Conservation (phyloP, 2,329 filamentous ascomycete species). For the Massarina eburnea region DNA sequence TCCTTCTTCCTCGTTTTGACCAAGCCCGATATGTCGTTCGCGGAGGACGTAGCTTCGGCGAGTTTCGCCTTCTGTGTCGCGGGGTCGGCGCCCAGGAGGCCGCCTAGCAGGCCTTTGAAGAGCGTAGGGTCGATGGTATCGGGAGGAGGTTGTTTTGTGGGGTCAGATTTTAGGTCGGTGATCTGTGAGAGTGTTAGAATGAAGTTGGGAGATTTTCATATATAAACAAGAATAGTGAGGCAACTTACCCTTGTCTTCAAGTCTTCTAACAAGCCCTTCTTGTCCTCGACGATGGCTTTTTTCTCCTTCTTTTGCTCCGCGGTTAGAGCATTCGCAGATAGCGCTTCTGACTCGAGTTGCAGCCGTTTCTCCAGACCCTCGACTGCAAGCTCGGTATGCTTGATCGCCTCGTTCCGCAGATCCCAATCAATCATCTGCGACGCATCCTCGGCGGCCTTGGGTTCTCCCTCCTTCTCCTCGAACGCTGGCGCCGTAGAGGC, state of each 20-base stretch:
- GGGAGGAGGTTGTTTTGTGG: conserved; percentile 41
- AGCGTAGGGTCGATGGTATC: conserved; percentile 49
- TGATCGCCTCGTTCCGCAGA: conserved; percentile 69
- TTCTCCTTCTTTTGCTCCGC: conserved; percentile 68
- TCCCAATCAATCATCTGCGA: conserved; percentile 63
- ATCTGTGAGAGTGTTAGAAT: too few species aligned
- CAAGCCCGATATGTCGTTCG: conserved; percentile 72
- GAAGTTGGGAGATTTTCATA: conserved; percentile 13
- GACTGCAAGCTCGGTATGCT: conserved; percentile 73
- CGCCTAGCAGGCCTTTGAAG: conserved; percentile 64
- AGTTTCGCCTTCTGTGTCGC: conserved; percentile 64
- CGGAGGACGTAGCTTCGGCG: conserved; percentile 71
- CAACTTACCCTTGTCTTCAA: conserved; percentile 63
- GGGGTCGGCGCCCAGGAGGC: conserved; percentile 63
- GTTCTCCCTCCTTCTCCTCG: conserved; percentile 51
- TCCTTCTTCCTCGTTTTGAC: conserved; percentile 70
- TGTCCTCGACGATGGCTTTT: conserved; percentile 62
- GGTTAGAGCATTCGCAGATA: conserved; percentile 51
- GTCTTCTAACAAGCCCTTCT: conserved; percentile 75
- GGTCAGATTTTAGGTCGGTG: conserved; percentile 66
- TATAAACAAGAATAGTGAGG: background rate
- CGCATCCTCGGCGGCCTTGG: conserved; percentile 45
- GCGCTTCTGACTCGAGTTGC: conserved; percentile 67
- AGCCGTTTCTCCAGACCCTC: conserved; percentile 71
- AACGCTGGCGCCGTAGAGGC: conserved; percentile 71